Evolutionary conservation across 2,329 filamentous ascomycete species (phyloP).

Genomic region (Didymella glomerata): DNA sequence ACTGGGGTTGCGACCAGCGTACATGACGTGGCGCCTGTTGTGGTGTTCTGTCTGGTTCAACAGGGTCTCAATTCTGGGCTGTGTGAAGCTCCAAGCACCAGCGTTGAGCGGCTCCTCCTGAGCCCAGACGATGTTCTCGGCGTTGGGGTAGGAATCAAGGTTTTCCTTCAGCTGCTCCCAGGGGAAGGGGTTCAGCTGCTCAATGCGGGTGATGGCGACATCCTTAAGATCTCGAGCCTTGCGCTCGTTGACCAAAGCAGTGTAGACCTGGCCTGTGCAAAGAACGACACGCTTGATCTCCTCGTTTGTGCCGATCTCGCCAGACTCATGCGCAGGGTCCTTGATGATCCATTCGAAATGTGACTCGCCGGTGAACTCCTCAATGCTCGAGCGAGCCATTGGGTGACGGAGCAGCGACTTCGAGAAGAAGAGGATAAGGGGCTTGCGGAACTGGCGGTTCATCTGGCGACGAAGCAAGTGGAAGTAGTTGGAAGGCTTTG

Average conservation of each 20-base stretch:
- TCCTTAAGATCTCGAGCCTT: constrained; percentile 86
- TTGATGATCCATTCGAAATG: constrained; percentile 98
- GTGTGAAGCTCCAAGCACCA: constrained; percentile 95
- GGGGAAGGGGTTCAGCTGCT: constrained; percentile 98
- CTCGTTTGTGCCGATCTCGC: constrained; percentile 77
- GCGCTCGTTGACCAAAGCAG: constrained; percentile 89
- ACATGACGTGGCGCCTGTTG: constrained; percentile 94
- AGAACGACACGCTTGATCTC: constrained; percentile 94
- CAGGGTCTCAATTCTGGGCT: constrained; percentile 95
- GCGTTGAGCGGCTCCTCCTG: constrained; percentile 99
- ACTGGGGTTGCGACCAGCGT: constrained; percentile 91
- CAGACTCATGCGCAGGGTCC: constrained; percentile 82
- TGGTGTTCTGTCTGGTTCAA: constrained; percentile 93
- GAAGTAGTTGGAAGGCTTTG: constrained; percentile 95
- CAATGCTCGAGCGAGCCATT: constrained; percentile 84
- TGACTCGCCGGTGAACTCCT: constrained; percentile 89
- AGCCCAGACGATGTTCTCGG: constrained; percentile 95
- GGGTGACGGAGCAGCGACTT: constrained; percentile 96
- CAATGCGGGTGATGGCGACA: constrained; percentile 91
- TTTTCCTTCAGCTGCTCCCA: constrained; percentile 98
- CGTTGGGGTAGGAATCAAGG: constrained; percentile 95
- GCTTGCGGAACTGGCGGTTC: constrained; percentile 99
- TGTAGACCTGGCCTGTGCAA: constrained; percentile 94
- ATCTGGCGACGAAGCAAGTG: constrained; percentile 96
- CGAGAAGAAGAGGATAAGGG: constrained; percentile 97